phyloP scores from a whole-genome alignment of 768 basidiomycete species.

The Dacryopinax spathularia region DNA sequence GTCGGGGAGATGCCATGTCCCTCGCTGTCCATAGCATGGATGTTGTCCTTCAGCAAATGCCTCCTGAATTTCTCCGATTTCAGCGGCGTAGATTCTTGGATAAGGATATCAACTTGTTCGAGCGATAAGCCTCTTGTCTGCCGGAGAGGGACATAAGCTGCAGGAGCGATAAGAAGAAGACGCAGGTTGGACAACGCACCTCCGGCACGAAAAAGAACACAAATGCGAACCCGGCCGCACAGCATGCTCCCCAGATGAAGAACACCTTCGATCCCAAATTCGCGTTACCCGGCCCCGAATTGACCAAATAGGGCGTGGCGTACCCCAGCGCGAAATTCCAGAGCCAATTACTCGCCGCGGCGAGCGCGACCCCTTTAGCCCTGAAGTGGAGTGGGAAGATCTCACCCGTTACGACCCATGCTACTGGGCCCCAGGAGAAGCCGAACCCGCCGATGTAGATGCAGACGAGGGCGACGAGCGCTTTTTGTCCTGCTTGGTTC shows the following conservation, averaged over 20 bases:
- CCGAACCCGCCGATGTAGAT: constrained; percentile 35
- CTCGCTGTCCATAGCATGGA: background rate
- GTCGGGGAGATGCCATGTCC: too few species aligned
- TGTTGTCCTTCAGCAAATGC: constrained; percentile 15
- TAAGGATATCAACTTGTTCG: constrained; percentile 72
- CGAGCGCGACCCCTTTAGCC: constrained; percentile 67
- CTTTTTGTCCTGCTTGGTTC: constrained; percentile 47
- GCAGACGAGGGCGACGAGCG: constrained; percentile 44
- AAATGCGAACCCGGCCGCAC: constrained; percentile 55
- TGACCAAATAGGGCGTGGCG: constrained; percentile 38
- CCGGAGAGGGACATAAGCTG: background rate
- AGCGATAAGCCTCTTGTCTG: constrained; percentile 59
- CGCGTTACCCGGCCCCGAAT: constrained; percentile 19
- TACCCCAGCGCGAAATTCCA: constrained; percentile 63
- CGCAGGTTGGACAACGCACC: constrained; percentile 11
- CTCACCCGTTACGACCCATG: constrained; percentile 53
- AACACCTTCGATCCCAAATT: constrained; percentile 61
- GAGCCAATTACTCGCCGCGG: constrained; percentile 61
- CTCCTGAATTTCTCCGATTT: constrained; percentile 28
- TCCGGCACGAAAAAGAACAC: constrained; percentile 71
- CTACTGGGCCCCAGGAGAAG: constrained; percentile 58
- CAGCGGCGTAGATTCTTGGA: constrained; percentile 47
- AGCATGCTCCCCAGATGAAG: constrained; percentile 70
- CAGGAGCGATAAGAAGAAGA: constrained; percentile 24
- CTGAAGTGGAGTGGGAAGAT: constrained; percentile 74